These are phyloP conservation scores for Vararia minispora DNA, from an alignment of 768 basidiomycete genomes.

Conservation along the genomic window DNA sequence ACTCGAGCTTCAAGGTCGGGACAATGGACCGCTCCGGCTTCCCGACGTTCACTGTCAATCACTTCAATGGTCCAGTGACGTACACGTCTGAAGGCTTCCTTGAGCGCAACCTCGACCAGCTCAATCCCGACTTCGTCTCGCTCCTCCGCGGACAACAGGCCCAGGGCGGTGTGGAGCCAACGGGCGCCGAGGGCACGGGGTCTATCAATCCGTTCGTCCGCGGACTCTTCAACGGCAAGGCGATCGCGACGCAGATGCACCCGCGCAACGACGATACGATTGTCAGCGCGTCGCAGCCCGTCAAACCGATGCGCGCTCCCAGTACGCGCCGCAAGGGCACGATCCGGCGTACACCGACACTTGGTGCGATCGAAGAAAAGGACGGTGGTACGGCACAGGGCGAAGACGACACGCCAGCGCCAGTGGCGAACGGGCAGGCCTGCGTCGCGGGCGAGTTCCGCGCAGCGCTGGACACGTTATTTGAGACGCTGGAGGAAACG, in stretches of 20 bases:
- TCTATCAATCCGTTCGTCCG: slow-evolving; percentile 89
- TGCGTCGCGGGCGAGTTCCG: slow-evolving; percentile 88
- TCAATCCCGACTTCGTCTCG: slow-evolving; percentile 89
- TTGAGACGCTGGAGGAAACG: slow-evolving; percentile 81
- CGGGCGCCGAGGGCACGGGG: slow-evolving; percentile 57
- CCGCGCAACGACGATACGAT: slow-evolving; percentile 92
- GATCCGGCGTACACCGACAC: slow-evolving; percentile 47
- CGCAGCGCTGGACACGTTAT: slow-evolving; percentile 71
- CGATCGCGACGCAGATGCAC: slow-evolving; percentile 87
- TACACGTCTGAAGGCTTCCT: slow-evolving; percentile 90
- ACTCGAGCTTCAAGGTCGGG: slow-evolving; percentile 83
- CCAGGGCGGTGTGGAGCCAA: slow-evolving; percentile 19
- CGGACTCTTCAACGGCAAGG: slow-evolving; percentile 77
- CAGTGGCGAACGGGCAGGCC: slow-evolving; percentile 29
- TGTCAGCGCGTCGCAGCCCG: slow-evolving; percentile 85
- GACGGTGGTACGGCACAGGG: no score
- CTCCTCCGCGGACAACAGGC: slow-evolving; percentile 76
- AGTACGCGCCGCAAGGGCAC: slow-evolving; percentile 78
- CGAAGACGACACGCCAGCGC: slow-evolving; percentile 24
- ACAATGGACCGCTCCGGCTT: slow-evolving; percentile 64
- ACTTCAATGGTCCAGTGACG: slow-evolving; percentile 84
- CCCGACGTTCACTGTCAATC: slow-evolving; percentile 84
- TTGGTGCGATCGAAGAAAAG: slow-evolving; percentile 36
- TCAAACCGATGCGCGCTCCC: slow-evolving; percentile 90
- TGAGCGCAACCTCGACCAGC: slow-evolving; percentile 75